Evolutionary conservation across 345 rosid species (phyloP), one percentile per base, ranked within the genome.

Genomic region (Zanthoxylum bungeanum): DNA sequence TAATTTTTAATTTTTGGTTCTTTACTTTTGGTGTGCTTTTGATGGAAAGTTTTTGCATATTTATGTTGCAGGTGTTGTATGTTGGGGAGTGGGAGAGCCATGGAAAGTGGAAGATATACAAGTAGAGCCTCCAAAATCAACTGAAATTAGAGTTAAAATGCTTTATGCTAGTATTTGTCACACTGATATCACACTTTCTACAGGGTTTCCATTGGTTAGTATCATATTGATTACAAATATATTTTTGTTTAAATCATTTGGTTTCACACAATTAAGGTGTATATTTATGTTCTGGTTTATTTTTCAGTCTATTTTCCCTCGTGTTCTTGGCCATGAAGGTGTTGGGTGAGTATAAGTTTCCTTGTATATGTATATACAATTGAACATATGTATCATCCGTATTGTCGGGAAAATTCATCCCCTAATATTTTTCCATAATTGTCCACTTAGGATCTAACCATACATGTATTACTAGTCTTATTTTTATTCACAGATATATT

Each of bases 281-380:
- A 0, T 4, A 3, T 8, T 21, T 9, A 10, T 50, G 0, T 8
- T 46, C 19, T 10, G n/a, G n/a, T 21, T 0, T 27, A 11, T 11
- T 60, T 72, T 52, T 28, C 84, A 86, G 73, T 81, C 81, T 34
- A 83, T 86, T 58, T 90, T 77, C 47, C 93, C 90, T 80, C 84
- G 93, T 42, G 84, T 87, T 75, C 68, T 88, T 28, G 96, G 93
- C n/a, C 96, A 88, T 49, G 96, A 91, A 82, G 96, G 91, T 4
- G 91, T 85, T 12, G 96, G 96, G 96, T 88, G 44, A 77, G 79
- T 4, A 42, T 6, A 4, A n/a, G n/a, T n/a, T n/a, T n/a, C n/a
- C n/a, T n/a, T n/a, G n/a, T n/a, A n/a, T n/a, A n/a, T n/a, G n/a
- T n/a, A n/a, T n/a, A n/a, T n/a, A n/a, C n/a, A n/a, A n/a, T n/a